Conservation (phyloP, 768 basidiomycete species). For the Rhodotorula diobovata region DNA sequence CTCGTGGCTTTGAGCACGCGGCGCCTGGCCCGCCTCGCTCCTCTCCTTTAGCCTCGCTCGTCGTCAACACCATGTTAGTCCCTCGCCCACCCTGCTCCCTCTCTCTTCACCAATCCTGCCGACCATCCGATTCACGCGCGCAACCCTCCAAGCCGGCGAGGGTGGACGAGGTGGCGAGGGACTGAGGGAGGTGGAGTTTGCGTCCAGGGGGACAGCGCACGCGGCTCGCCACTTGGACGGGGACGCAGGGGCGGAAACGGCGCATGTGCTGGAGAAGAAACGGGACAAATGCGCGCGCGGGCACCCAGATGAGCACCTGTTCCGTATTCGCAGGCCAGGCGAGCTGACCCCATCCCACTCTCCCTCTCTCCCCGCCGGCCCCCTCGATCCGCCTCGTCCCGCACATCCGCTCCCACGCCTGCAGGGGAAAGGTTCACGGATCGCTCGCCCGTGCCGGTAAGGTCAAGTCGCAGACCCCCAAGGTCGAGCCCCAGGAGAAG, state of each 20-base stretch:
- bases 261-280: neutral
- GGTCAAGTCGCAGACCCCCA: slow-evolving; percentile 47
- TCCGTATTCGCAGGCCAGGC: neutral
- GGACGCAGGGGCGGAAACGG: neutral
- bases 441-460: slow-evolving; percentile 53
- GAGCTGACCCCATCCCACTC: neutral
- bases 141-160: too few relatives aligned
- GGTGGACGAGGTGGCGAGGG: neutral
- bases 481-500: slow-evolving; percentile 5
- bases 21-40: too few relatives aligned
- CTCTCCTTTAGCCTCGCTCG: neutral
- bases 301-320: neutral
- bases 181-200: neutral
- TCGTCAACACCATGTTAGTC: slow-evolving; percentile 26
- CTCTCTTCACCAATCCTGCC: neutral
- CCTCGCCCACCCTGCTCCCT: neutral
- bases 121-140: too few relatives aligned
- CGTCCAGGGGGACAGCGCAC: neutral
- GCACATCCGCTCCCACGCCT: too few relatives aligned
- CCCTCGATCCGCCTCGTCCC: neutral
- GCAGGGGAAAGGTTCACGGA: slow-evolving; percentile 43
- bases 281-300: neutral
- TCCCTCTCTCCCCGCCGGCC: neutral
- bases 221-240: neutral
- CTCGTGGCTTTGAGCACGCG: too few relatives aligned